A percentile compares a stretch with the other conserved stretches of the same genome.
phyloP scores from a whole-genome alignment of 2,329 filamentous ascomycete genomes.

The Rhexocercosporidium sp. region DNA sequence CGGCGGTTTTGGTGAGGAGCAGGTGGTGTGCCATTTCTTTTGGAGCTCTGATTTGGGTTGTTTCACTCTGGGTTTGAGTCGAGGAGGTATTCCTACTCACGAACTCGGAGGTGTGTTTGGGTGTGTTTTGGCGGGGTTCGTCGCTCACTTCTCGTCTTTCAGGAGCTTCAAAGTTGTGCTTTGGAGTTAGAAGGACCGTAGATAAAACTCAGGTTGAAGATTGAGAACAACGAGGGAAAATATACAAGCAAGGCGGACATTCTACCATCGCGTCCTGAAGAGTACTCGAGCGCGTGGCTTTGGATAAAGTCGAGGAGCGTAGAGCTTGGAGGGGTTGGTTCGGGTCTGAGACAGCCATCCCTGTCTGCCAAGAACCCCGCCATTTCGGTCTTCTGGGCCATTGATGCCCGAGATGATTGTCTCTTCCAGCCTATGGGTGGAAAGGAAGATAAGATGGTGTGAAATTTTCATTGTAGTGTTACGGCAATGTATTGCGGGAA shows the following conservation, averaged over 20 bases:
- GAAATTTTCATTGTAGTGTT: background rate
- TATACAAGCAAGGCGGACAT: background rate
- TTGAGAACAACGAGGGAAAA: background rate
- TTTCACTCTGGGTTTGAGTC: no score
- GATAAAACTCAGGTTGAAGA: background rate
- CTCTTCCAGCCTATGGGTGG: background rate
- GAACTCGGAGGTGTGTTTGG: no score
- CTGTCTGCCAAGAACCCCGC: slow-evolving; percentile 26
- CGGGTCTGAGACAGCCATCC: background rate
- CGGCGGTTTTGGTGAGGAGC: slow-evolving; percentile 76
- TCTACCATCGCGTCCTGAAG: background rate
- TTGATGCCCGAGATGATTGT: slow-evolving; percentile 22
- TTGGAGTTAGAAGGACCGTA: no score
- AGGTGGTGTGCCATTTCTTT: slow-evolving; percentile 48
- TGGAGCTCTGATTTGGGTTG: no score
- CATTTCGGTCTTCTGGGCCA: slow-evolving; percentile 29
- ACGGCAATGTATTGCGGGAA: background rate
- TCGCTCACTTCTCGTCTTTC: no score
- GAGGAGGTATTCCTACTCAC: no score
- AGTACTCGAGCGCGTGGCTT: background rate
- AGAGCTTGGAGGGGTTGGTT: background rate
- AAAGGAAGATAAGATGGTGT: background rate
- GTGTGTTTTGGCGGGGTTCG: slow-evolving; percentile 14
- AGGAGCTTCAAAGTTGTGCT: no score
- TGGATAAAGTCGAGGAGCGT: background rate